Conservation (phyloP, 805 yeast species). For the Vanderwaltozyma tropicalis region DNA sequence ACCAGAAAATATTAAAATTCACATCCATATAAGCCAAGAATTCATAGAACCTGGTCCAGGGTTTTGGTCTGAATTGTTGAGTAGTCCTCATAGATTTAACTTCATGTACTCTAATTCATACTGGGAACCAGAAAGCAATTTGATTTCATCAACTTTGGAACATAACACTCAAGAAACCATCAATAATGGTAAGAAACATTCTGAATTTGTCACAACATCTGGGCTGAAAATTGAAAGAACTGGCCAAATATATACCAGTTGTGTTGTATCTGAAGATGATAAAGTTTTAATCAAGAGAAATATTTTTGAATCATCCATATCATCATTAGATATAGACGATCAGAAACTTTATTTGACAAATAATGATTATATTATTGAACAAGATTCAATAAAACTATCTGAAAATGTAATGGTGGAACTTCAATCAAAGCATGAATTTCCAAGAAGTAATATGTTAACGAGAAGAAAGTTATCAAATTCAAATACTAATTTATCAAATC, state of each 20-base stretch:
- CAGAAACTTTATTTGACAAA: too few relatives aligned
- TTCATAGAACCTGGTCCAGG: slow-evolving; percentile 24
- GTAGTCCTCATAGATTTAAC: slow-evolving; percentile 3
- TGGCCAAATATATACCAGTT: slow-evolving; percentile 10
- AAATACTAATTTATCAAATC: too few relatives aligned
- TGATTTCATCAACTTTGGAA: background rate
- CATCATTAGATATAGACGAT: too few relatives aligned
- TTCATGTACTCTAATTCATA: slow-evolving; percentile 2
- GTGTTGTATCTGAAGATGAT: slow-evolving; percentile 10
- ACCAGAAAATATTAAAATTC: slow-evolving; percentile 11
- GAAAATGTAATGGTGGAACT: too few relatives aligned
- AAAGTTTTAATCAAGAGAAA: too few relatives aligned
- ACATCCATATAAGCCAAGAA: slow-evolving; percentile 21
- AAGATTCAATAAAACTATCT: too few relatives aligned
- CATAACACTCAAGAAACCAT: background rate
- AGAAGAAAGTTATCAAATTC: too few relatives aligned
- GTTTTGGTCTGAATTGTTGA: slow-evolving; percentile 21
- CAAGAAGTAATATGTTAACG: too few relatives aligned
- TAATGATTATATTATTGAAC: too few relatives aligned
- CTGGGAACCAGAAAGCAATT: slow-evolving; percentile 2
- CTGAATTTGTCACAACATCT: slow-evolving; percentile 6
- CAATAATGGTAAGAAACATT: background rate
- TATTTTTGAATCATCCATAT: background rate
- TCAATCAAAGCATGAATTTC: too few relatives aligned
- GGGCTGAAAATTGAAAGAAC: slow-evolving; percentile 8